Evolutionary conservation across 169 alveolate species (phyloP).

Genomic region (Eimeria brunetti): DNA sequence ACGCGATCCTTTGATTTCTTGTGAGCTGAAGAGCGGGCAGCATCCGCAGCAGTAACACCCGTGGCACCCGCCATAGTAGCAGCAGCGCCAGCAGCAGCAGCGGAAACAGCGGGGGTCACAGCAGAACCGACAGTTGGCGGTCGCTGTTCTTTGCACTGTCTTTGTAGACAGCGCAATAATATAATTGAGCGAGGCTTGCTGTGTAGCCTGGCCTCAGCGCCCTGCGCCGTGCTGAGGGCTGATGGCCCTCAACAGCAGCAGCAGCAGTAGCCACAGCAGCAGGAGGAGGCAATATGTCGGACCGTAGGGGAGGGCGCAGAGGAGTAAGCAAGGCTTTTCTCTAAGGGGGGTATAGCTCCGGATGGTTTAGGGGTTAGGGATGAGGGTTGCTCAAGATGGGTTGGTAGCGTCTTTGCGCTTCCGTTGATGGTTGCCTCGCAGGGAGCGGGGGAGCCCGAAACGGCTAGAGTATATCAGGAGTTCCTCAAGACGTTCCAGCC

Average conservation of each 20-base stretch:
- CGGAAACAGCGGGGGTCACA: constrained; percentile 14
- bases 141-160: neutral
- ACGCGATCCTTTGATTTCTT: neutral
- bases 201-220: neutral
- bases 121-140: neutral
- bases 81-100: neutral
- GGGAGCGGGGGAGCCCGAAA: constrained; percentile 56
- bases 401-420: neutral
- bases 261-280: constrained; percentile 43
- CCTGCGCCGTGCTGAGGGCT: constrained; percentile 22
- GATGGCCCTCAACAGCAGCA: constrained; percentile 33
- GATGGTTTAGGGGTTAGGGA: neutral
- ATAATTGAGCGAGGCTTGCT: neutral
- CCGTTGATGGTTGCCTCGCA: constrained; percentile 4
- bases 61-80: constrained; percentile 5
- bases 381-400: no score
- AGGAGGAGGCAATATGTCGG: constrained; percentile 52
- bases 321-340: neutral
- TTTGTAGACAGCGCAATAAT: neutral
- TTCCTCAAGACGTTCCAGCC: constrained; percentile 73
- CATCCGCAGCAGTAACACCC: neutral
- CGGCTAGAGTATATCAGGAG: constrained; percentile 70
- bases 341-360: neutral
- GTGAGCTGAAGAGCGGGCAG: neutral
- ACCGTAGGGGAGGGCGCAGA: constrained; percentile 69